Conservation (phyloP, 768 basidiomycete genomes). For the Lactarius indigo region DNA sequence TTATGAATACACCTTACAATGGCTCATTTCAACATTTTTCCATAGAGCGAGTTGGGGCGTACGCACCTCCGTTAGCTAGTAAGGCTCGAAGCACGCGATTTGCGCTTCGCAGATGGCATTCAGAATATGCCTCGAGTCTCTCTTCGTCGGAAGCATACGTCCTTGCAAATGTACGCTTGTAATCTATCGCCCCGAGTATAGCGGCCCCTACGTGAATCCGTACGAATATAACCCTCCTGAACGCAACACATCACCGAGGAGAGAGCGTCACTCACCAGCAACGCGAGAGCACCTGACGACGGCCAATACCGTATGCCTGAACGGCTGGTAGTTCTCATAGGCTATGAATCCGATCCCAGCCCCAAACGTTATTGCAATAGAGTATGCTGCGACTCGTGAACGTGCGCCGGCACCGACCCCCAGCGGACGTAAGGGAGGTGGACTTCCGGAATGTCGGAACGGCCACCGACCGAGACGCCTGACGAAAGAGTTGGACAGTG, state of each 20-base stretch:
- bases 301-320: slow-evolving; percentile 73
- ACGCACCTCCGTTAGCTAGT: slow-evolving; percentile 79
- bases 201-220: slow-evolving; percentile 49
- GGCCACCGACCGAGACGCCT: slow-evolving; percentile 10
- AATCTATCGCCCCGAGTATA: slow-evolving; percentile 61
- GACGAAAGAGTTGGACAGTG: not conserved
- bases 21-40: slow-evolving; percentile 5
- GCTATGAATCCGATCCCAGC: slow-evolving; percentile 39
- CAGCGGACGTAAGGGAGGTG: not conserved
- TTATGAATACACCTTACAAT: slow-evolving; percentile 71
- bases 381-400: slow-evolving; percentile 15
- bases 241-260: not conserved
- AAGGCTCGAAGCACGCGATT: slow-evolving; percentile 75
- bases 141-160: slow-evolving; percentile 50
- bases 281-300: slow-evolving; percentile 75
- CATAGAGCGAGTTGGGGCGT: slow-evolving; percentile 3
- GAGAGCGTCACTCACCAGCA: slow-evolving; percentile 47
- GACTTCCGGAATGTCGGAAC: not conserved
- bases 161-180: slow-evolving; percentile 63
- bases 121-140: slow-evolving; percentile 53
- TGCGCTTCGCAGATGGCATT: slow-evolving; percentile 84
- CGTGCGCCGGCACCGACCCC: slow-evolving; percentile 2
- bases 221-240: slow-evolving; percentile 21
- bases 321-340: slow-evolving; percentile 68
- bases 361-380: slow-evolving; percentile 30